Conservation (phyloP, 768 basidiomycete genomes). For the Xerocomus brunneocitrinus region DNA sequence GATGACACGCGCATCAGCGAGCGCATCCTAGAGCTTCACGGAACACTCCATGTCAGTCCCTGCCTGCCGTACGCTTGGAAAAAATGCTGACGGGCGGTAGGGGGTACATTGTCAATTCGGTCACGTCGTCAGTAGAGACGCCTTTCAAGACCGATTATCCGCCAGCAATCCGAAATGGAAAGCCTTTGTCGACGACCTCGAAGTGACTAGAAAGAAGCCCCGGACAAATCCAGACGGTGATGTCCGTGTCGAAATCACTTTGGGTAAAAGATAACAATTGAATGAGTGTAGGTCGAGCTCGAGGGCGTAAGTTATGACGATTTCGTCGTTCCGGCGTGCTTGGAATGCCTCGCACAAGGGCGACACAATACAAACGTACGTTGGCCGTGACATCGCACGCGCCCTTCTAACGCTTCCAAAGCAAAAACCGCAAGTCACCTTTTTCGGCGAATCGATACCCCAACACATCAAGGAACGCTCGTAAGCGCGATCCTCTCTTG, state of each 20-base stretch:
- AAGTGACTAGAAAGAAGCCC: constrained; percentile 51
- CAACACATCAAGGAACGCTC: constrained; percentile 61
- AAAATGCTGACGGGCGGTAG: constrained; percentile 24
- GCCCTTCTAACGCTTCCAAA: constrained; percentile 20
- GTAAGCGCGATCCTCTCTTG: constrained; percentile 37
- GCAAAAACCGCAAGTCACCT: constrained; percentile 81
- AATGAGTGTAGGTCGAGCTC: constrained; percentile 59
- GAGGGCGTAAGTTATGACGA: constrained; percentile 72
- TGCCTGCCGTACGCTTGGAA: neutral
- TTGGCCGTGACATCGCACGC: neutral
- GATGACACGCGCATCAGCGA: constrained; percentile 32
- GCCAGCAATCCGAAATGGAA: constrained; percentile 77
- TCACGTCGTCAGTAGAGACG: constrained; percentile 60
- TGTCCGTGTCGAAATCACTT: constrained; percentile 39
- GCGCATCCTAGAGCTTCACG: constrained; percentile 80
- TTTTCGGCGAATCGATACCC: constrained; percentile 88
- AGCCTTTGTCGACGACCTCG: constrained; percentile 59
- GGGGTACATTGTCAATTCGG: constrained; percentile 74
- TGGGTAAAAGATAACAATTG: neutral
- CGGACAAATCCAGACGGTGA: constrained; percentile 94
- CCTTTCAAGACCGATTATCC: constrained; percentile 73
- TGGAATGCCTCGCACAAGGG: constrained; percentile 55
- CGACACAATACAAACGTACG: constrained; percentile 57
- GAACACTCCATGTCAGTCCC: constrained; percentile 68
- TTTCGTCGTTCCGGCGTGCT: constrained; percentile 79